These are phyloP conservation scores for Fusarium incarnatum DNA, from an alignment of 2,329 filamentous ascomycete species.

Conservation along the genomic window DNA sequence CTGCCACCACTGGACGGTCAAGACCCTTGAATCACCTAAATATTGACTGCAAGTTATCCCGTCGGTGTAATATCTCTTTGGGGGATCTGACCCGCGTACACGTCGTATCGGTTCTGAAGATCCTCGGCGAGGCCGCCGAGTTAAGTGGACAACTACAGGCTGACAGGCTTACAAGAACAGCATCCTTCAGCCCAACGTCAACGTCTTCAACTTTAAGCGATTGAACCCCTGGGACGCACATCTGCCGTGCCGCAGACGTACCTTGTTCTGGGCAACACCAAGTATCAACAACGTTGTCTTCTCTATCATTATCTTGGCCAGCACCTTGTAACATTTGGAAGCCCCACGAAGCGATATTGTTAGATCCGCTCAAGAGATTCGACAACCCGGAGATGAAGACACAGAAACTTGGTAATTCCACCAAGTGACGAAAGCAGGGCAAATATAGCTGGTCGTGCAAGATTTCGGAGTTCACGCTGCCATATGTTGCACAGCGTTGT, in stretches of 20 bases:
- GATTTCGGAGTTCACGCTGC: constrained; percentile 7
- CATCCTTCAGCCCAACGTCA: constrained; percentile 15
- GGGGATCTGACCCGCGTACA: constrained; percentile 34
- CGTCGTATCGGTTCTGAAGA: constrained; percentile 24
- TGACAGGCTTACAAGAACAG: constrained; percentile 3
- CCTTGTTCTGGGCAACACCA: constrained; percentile 1
- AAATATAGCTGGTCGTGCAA: constrained; percentile 1
- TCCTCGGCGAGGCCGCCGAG: constrained; percentile 26
- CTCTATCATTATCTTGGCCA: neutral
- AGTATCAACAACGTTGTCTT: constrained; percentile 6
- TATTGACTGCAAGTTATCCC: constrained; percentile 26
- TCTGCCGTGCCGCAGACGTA: constrained; percentile 26
- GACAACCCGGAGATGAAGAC: constrained; percentile 1
- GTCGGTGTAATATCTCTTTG: constrained; percentile 32
- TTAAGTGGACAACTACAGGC: neutral
- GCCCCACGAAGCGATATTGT: constrained; percentile 9
- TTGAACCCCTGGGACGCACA: constrained; percentile 2
- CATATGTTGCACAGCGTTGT: constrained; percentile 15
- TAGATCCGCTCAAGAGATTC: constrained; percentile 8
- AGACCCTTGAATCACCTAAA: constrained; percentile 25
- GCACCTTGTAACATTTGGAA: constrained; percentile 6
- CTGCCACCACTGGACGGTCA: constrained; percentile 12
- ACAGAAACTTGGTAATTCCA: constrained; percentile 1
- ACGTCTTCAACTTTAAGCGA: neutral
- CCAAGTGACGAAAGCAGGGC: constrained; percentile 2